Conservation (phyloP, 2,329 filamentous ascomycete species). For the Mycosphaerella arachidis region DNA sequence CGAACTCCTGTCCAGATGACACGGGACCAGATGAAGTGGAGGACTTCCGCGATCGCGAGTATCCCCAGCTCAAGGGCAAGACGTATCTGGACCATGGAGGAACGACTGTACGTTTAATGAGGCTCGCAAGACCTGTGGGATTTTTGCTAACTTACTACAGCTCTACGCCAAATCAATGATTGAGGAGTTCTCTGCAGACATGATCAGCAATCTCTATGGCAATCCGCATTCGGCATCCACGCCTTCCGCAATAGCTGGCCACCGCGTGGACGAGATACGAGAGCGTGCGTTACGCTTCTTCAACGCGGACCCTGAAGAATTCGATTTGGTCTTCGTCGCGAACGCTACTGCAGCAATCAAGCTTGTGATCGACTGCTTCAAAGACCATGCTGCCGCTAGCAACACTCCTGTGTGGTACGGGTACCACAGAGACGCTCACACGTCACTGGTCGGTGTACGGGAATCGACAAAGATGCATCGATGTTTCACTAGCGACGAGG, state of each 20-base stretch:
- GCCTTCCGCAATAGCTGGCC: conserved; percentile 55
- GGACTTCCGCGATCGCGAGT: conserved; percentile 37
- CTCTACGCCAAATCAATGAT: conserved; percentile 58
- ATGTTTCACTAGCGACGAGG: conserved; percentile 39
- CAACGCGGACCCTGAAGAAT: conserved; percentile 54
- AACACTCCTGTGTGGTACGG: conserved; percentile 51
- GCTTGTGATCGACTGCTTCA: conserved; percentile 55
- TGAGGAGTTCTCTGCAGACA: conserved; percentile 51
- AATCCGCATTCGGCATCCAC: conserved; percentile 64
- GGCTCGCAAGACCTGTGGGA: neutral
- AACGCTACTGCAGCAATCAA: conserved; percentile 62
- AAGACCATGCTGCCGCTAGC: conserved; percentile 49
- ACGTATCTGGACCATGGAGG: conserved; percentile 40
- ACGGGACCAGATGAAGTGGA: conserved; percentile 37
- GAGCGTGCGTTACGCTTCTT: conserved; percentile 54
- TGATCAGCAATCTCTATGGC: conserved; percentile 57
- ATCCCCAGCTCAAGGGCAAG: conserved; percentile 43
- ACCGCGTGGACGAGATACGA: conserved; percentile 54
- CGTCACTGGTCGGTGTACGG: conserved; percentile 48
- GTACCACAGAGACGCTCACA: conserved; percentile 59
- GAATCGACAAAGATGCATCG: conserved; percentile 33
- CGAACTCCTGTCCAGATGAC: conserved; percentile 25
- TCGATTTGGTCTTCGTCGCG: conserved; percentile 58
- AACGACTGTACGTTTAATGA: conserved; percentile 34
- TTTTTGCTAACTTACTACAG: conserved; percentile 12